Conservation (phyloP, 495 filamentous ascomycete genomes). For the Daldinia grandis region DNA sequence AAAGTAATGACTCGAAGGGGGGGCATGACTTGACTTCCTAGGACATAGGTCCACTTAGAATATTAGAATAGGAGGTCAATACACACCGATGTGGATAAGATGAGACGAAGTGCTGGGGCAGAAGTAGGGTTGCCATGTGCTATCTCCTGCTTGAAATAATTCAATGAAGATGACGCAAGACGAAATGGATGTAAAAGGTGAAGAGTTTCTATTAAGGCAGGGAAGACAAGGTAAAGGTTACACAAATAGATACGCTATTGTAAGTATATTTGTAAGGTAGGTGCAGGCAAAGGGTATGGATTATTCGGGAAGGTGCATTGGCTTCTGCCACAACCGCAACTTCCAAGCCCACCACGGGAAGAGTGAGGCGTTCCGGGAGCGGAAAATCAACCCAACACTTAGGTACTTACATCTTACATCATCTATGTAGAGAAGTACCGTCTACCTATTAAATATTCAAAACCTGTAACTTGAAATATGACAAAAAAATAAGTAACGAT, state of each 20-base stretch:
- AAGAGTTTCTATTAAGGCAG: constrained; percentile 1
- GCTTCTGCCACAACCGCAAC: constrained; percentile 21
- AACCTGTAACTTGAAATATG: not conserved
- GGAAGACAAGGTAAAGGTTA: not conserved
- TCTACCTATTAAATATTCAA: not conserved
- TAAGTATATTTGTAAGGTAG: not conserved
- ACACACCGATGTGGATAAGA: not conserved
- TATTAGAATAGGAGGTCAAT: constrained; percentile 10
- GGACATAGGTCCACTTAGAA: constrained; percentile 14
- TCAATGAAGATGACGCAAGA: constrained; percentile 20
- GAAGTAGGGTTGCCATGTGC: constrained; percentile 14
- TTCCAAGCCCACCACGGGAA: not conserved
- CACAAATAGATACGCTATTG: not conserved
- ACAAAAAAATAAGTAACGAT: not conserved
- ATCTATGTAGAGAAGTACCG: not conserved
- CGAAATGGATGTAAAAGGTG: constrained; percentile 3
- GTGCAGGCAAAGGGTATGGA: not conserved
- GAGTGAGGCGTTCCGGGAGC: constrained; percentile 1
- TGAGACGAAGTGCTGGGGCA: not conserved
- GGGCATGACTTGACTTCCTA: not conserved
- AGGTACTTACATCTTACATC: not conserved
- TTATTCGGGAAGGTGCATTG: constrained; percentile 32
- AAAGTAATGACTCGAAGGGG: not conserved
- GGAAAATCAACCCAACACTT: constrained; percentile 1
- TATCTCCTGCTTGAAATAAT: not conserved